Conservation (phyloP, 768 basidiomycete genomes). For the Trametes punicea region DNA sequence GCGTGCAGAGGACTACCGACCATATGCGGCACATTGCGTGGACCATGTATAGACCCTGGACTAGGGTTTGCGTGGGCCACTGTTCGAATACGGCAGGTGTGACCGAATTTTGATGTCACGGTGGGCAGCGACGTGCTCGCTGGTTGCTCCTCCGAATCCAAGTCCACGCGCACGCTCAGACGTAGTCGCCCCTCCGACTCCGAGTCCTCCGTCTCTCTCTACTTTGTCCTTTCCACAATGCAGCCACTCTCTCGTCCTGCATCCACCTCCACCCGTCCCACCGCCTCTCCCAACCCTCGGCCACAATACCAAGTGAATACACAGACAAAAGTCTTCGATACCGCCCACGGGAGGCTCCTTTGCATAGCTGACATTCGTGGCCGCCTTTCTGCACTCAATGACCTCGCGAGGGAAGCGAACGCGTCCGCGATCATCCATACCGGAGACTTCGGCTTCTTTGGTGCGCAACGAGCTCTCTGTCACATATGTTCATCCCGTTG, state of each 20-base stretch:
- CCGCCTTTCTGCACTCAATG: constrained; percentile 82
- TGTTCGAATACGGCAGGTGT: background rate
- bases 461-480: constrained; percentile 36
- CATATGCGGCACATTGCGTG: constrained; percentile 1
- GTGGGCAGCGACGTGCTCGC: background rate
- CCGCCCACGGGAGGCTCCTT: constrained; percentile 79
- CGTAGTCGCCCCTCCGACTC: background rate
- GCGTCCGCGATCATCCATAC: constrained; percentile 95
- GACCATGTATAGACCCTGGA: background rate
- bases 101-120: constrained; percentile 8
- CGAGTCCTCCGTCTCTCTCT: background rate
- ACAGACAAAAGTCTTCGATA: constrained; percentile 77
- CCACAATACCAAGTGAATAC: constrained; percentile 56
- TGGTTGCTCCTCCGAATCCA: background rate
- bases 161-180: background rate
- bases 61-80: background rate
- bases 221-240: constrained; percentile 37
- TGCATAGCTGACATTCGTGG: constrained; percentile 95
- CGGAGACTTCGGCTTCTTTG: constrained; percentile 99
- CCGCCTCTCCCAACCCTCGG: constrained; percentile 53
- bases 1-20: background rate
- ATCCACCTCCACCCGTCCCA: constrained; percentile 57
- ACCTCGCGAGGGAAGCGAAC: constrained; percentile 83
- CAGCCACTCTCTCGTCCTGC: constrained; percentile 55
- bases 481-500: background rate